Conservation (phyloP, 192 early-diverging fungal genomes). For the Irineochytrium annulatum region DNA sequence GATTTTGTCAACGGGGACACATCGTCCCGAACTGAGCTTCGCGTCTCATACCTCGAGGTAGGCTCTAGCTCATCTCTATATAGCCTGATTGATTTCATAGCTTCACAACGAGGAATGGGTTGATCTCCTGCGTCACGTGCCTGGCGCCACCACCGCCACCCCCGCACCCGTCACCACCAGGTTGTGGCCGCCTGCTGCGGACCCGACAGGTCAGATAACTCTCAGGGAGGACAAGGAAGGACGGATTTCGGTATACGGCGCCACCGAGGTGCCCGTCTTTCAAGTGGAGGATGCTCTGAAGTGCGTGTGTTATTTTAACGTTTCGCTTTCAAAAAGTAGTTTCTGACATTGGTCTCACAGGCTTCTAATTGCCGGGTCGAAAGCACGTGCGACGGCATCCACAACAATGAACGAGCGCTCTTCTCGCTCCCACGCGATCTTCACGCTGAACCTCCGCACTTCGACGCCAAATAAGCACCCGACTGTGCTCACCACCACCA, state of each 20-base stretch:
- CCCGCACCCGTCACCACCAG: background rate
- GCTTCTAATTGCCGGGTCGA: slow-evolving; percentile 65
- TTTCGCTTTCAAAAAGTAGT: slow-evolving; percentile 2
- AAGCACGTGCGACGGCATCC: slow-evolving; percentile 71
- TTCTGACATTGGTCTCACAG: slow-evolving; percentile 20
- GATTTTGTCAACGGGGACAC: slow-evolving; percentile 1
- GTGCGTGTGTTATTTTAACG: background rate
- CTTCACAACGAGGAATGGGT: slow-evolving; percentile 96
- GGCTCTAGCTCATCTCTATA: too few relatives aligned
- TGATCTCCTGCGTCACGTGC: slow-evolving; percentile 67
- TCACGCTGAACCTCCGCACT: slow-evolving; percentile 65
- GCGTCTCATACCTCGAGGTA: slow-evolving; percentile 91
- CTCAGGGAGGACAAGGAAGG: slow-evolving; percentile 82
- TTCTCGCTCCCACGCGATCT: slow-evolving; percentile 94
- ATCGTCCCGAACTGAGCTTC: slow-evolving; percentile 22
- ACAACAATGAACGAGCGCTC: slow-evolving; percentile 92
- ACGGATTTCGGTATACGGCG: slow-evolving; percentile 74
- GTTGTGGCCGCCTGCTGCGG: background rate
- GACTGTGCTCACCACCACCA: background rate
- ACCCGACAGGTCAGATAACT: slow-evolving; percentile 30
- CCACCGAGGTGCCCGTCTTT: slow-evolving; percentile 53
- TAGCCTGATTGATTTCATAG: too few relatives aligned
- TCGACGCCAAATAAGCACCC: slow-evolving; percentile 51
- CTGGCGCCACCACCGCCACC: background rate
- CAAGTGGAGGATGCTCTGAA: slow-evolving; percentile 17